Evolutionary conservation across 2,329 filamentous ascomycete species (phyloP), one percentile per base, ranked within the genome.

Genomic region (Nemania sp.): DNA sequence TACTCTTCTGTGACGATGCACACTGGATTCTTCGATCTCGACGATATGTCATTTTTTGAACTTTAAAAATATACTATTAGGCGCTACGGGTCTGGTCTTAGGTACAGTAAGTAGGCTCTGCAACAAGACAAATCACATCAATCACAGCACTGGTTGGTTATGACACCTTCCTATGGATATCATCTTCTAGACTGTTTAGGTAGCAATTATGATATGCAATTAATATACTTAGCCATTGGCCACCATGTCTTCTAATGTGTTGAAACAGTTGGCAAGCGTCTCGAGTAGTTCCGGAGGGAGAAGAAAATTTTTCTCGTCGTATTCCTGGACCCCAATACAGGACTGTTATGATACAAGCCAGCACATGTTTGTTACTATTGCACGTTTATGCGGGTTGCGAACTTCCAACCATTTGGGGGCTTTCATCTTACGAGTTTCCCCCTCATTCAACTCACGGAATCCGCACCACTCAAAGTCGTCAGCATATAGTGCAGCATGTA

Each of bases 21-120:
- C 66, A 54, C 62, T 15, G 27, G 35, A 62, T 62, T 61, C 52
- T 38, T 45, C 63, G 66, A 68, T 68, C 62, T 24, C n/a, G 56
- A 55, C 61, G 22, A 56, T 22, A n/a, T 26, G 7, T 35, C 24
- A 20, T 29, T 22, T 29, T 26, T 32, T 18, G 18, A 60, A 53
- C 29, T 38, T 29, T 52, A 60, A 63, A 59, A 41, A 41, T 11
- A 41, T 5, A 35, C 32, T 35, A 5, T 51, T 38, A 26, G 32
- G 22, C 22, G 26, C 55, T 47, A 29, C 10, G 5, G 20, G 15
- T 5, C 11, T 18, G 22, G 43, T n/a, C n/a, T 22, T 22, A 38
- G 24, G 22, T 35, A 11, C 32, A 35, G 32, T 11, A 35, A 43
- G 20, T 47, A 7, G 45, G 26, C 45, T 22, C 38, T 63, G 32